These are phyloP conservation scores for Croton setiger DNA, from an alignment of 441 rosid genomes.

Conservation along the genomic window DNA sequence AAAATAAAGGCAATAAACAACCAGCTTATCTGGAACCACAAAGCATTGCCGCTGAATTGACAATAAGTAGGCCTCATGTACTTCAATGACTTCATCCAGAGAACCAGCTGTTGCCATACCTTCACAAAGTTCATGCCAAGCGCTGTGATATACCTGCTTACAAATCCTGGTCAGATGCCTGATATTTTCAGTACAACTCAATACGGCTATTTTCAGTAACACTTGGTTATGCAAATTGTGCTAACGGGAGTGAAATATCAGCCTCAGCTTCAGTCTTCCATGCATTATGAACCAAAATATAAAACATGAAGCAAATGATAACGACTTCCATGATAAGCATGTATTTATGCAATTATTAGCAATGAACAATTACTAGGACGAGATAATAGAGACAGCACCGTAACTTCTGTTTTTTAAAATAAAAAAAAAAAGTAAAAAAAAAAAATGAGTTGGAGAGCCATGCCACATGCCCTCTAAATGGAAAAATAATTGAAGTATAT, in stretches of 20 bases:
- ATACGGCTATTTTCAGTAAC: neutral
- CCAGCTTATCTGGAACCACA: conserved; percentile 96
- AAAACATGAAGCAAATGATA: neutral
- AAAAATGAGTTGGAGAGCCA: neutral
- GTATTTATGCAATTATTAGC: neutral
- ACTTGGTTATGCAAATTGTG: neutral
- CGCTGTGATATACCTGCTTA: conserved; percentile 88
- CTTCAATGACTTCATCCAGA: conserved; percentile 93
- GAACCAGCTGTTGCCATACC: conserved; percentile 87
- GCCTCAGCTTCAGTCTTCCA: neutral
- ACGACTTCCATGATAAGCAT: neutral
- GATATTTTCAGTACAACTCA: neutral
- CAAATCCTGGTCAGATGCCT: conserved; percentile 25
- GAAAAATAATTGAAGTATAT: neutral
- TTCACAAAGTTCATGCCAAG: conserved; percentile 95
- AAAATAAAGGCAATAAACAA: conserved; percentile 24
- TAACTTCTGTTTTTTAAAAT: neutral
- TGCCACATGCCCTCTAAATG: neutral
- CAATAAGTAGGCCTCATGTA: conserved; percentile 84
- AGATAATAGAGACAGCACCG: neutral
- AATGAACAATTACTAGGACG: neutral
- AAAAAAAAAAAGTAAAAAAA: neutral
- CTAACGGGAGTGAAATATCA: neutral
- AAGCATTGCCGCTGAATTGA: conserved; percentile 96
- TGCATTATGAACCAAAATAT: conserved; percentile 6